Conservation (phyloP, 805 yeast genomes). For the Myxozyma sirexii region DNA sequence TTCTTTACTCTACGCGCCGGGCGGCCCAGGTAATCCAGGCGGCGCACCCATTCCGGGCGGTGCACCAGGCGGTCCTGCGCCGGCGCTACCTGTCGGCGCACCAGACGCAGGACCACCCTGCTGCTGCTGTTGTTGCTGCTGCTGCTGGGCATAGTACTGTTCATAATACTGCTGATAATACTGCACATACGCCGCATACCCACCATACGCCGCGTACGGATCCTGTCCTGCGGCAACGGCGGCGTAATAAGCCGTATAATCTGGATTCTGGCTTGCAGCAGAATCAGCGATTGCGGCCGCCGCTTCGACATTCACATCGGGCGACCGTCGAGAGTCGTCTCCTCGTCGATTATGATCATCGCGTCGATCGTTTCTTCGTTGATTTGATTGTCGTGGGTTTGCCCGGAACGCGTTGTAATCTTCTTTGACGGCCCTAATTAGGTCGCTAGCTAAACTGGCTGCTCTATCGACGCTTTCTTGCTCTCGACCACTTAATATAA, state of each 20-base stretch:
- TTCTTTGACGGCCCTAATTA: constrained; percentile 38
- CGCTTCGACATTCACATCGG: constrained; percentile 8
- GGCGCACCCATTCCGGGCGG: not conserved
- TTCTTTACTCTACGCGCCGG: not conserved
- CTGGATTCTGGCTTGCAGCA: constrained; percentile 23
- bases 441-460: constrained; percentile 37
- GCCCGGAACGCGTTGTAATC: constrained; percentile 30
- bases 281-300: constrained; percentile 15
- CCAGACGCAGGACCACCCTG: not conserved
- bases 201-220: constrained; percentile 38
- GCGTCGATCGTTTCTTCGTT: constrained; percentile 9
- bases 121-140: constrained; percentile 7
- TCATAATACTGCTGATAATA: constrained; percentile 36
- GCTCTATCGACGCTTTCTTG: constrained; percentile 37
- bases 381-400: constrained; percentile 19
- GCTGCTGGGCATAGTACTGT: constrained; percentile 31
- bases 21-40: not conserved
- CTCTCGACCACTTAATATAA: constrained; percentile 34
- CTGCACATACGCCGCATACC: constrained; percentile 36
- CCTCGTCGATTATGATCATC: constrained; percentile 3
- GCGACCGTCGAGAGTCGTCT: constrained; percentile 2
- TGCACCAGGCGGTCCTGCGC: not conserved
- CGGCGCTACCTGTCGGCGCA: not conserved
- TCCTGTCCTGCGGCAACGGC: constrained; percentile 36
- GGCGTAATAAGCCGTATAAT: constrained; percentile 34